Base-by-base conservation (phyloP, 1,284 basidiomycete species). In the Acaromyces ingoldii region DNA sequence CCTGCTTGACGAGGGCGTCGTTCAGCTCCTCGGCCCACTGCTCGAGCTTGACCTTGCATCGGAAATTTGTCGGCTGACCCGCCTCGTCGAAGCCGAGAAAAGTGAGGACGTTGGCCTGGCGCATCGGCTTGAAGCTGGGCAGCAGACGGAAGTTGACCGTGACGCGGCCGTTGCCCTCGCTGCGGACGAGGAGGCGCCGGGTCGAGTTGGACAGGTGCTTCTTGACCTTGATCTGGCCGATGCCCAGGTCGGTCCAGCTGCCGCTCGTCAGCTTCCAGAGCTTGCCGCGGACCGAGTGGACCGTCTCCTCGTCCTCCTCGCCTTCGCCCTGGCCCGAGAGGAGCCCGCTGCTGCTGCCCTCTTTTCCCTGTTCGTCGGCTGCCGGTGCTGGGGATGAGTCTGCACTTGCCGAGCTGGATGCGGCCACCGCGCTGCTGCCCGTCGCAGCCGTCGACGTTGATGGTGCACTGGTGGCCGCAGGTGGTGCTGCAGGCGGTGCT, bases 1-100 rank as follows among this genome's bases (percentile, higher is more conserved):
- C 51, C 13, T 55, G 50, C 22, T 26, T 39, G 49, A 65, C 60
- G 19, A 72, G 42, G 15, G 43, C 50, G 24, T 51, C 38, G 50
- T 60, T 63, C n/a, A 72, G 62, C 47, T 57, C 57, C 33, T 44
- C 21, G 10, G 70, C 68, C 19, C 19, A 26, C 1, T 67, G 56
- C n/a, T 58, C 57, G 3, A 62, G 63, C 61, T 72, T 72, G 26
- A 67, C 58, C 49, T 72, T 72, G 49, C 67, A 57, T 41, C 70
- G 60, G 38, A 58, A 58, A 40, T 63, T 64, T 41, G 52, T 57
- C 0, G 66, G 64, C 40, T 63, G 58, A 28, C 58, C 54, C 1
- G 58, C 62, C 0, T 66, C 41, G n/a, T 51, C 60, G 29, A 72
- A 69, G 1, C 70, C 70, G 2, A 66, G 47, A 33, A 72, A 69